phyloP scores from a whole-genome alignment of 768 basidiomycete genomes.

The Royoungia palumana region DNA sequence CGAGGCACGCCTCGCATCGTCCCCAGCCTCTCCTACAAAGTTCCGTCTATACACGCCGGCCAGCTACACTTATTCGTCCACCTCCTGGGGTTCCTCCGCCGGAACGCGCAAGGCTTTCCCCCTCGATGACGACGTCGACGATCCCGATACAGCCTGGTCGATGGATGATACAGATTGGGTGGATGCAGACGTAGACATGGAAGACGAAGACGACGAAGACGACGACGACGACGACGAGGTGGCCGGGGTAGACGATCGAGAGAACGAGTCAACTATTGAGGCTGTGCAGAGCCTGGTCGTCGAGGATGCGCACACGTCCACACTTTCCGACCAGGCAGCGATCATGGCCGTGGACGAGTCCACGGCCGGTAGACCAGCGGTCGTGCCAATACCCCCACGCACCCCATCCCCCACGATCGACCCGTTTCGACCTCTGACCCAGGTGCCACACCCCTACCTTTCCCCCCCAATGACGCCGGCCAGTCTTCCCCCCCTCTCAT shows the following conservation, averaged over 20 bases:
- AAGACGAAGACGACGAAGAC: slow-evolving; percentile 32
- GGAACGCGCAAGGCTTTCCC: slow-evolving; percentile 11
- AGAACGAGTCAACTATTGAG: slow-evolving; percentile 14
- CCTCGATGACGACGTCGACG: slow-evolving; percentile 19
- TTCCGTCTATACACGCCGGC: slow-evolving; percentile 33
- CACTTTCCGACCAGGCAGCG: not conserved
- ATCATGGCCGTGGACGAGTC: slow-evolving; percentile 7
- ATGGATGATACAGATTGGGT: slow-evolving; percentile 26
- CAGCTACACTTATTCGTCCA: slow-evolving; percentile 30
- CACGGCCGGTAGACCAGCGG: not conserved
- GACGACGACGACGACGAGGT: slow-evolving; percentile 31
- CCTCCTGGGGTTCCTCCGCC: slow-evolving; percentile 16
- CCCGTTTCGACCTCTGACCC: slow-evolving; percentile 3
- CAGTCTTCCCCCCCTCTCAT: slow-evolving; percentile 25
- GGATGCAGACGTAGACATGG: slow-evolving; percentile 29
- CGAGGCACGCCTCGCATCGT: slow-evolving; percentile 14
- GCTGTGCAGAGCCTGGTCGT: slow-evolving; percentile 13
- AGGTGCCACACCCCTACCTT: slow-evolving; percentile 1
- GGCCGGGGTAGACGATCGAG: slow-evolving; percentile 9
- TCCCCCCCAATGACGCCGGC: slow-evolving; percentile 7
- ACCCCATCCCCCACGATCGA: not conserved
- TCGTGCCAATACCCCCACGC: not conserved
- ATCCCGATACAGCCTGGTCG: slow-evolving; percentile 14
- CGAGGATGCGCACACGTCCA: not conserved
- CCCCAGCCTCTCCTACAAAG: slow-evolving; percentile 18